Conservation (phyloP, 805 yeast species). For the Pichia heedii region DNA sequence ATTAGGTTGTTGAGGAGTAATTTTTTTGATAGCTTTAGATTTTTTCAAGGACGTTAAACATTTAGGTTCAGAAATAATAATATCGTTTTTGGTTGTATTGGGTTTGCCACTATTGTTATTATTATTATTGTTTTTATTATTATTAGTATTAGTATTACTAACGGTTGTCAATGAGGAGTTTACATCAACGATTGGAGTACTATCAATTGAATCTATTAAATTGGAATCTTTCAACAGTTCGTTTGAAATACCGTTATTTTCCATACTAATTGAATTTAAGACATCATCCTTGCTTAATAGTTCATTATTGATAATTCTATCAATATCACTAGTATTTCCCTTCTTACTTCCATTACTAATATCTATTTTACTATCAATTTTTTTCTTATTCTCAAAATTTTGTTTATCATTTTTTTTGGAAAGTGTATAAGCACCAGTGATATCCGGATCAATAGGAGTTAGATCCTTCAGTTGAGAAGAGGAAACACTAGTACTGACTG, state of each 20-base stretch:
- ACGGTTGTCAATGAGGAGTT: background rate
- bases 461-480: background rate
- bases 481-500: background rate
- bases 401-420: background rate
- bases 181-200: background rate
- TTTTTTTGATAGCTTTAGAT: conserved; percentile 17
- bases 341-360: no score
- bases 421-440: background rate
- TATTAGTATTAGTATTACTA: background rate
- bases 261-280: background rate
- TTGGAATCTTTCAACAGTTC: background rate
- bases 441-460: background rate
- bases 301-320: background rate
- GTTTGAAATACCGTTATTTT: background rate
- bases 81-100: background rate
- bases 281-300: background rate
- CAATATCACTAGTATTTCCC: background rate
- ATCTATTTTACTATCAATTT: background rate
- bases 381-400: background rate
- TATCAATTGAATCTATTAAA: background rate
- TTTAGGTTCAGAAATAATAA: background rate
- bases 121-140: no score
- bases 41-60: conserved; percentile 13
- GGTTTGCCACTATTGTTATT: background rate
- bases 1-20: conserved; percentile 15